Base-by-base conservation (phyloP, 352 stramenopile genomes). In the Peronospora tabacina region DNA sequence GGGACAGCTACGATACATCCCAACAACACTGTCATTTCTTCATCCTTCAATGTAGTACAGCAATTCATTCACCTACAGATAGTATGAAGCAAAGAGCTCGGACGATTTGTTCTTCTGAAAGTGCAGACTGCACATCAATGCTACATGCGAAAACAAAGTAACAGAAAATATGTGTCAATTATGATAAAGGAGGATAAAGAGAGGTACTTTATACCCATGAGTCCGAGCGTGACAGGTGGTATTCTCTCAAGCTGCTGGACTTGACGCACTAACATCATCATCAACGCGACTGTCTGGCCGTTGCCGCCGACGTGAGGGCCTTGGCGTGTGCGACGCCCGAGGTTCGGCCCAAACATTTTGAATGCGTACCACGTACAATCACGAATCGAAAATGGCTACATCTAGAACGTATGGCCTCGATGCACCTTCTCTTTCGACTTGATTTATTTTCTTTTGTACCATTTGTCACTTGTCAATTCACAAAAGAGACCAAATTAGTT, bases 241-340 rank as follows among this genome's bases (percentile, higher is more conserved):
- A 88, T 90, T 16, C 62, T 58, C 29, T 90, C 79, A 22, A 90
- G 42, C 7, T 69, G 47, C 39, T 82, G 35, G 55, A 70, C 44
- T 32, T 63, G 38, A 16, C 58, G 70, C 57, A 80, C 41, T 30
- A 90, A 46, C 68, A 77, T 65, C 36, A 82, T 17, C 47, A 70
- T 53, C 35, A 78, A 49, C 20, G 68, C 64, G 15, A 64, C 39
- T 10, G 58, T 43, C 33, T 67, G 53, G 38, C 49, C 53, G 26
- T 67, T 43, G 48, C 38, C 48, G 16, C 45, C 55, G 6, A 36
- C 39, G 52, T 87, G 78, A 38, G 49, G 20, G 61, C 15, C 74
- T 62, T 56, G 32, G 15, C 67, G 58, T 6, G 75, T 54, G 10
- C 73, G 66, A 8, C 64, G 66, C 29, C 76, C 48, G 15, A 83